These are phyloP conservation scores for Calonectria hongkongensis DNA, from an alignment of 2,329 filamentous ascomycete genomes.

Conservation along the genomic window DNA sequence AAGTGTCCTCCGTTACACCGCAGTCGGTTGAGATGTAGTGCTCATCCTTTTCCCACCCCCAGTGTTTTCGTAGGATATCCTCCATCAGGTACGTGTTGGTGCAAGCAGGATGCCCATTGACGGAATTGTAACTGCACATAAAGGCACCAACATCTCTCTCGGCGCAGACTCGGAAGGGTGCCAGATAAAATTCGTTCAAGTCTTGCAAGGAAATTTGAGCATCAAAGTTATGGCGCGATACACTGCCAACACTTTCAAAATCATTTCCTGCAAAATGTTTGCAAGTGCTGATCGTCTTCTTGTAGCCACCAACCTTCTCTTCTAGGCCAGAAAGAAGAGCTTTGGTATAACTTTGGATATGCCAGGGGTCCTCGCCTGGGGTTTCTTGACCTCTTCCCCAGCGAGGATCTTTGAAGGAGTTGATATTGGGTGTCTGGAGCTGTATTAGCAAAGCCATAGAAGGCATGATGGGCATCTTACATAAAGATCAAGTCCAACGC, in stretches of 20 bases:
- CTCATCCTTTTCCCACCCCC: constrained; percentile 17
- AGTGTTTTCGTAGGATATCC: constrained; percentile 8
- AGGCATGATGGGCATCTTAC: not conserved
- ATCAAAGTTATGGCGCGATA: not conserved
- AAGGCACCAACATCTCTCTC: constrained; percentile 2
- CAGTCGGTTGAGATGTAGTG: constrained; percentile 21
- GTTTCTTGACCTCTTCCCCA: constrained; percentile 5
- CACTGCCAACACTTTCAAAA: not conserved
- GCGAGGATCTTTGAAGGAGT: constrained; percentile 18
- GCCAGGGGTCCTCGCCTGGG: not conserved
- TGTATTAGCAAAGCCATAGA: not conserved
- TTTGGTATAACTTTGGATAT: not conserved
- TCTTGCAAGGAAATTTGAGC: constrained; percentile 4
- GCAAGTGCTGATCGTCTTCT: constrained; percentile 13
- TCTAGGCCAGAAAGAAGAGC: constrained; percentile 1
- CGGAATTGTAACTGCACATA: constrained; percentile 20
- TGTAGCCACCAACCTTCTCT: constrained; percentile 11
- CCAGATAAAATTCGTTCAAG: constrained; percentile 9
- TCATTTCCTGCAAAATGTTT: constrained; percentile 19
- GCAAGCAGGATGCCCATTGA: constrained; percentile 6
- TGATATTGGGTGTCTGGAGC: not conserved
- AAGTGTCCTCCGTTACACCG: constrained; percentile 7
- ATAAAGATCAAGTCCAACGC: constrained; percentile 15
- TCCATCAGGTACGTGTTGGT: constrained; percentile 17
- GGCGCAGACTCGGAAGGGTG: not conserved